Evolutionary conservation across 2,329 filamentous ascomycete species (phyloP), one percentile per base, ranked within the genome.

Genomic region (Fusarium sublunatum): DNA sequence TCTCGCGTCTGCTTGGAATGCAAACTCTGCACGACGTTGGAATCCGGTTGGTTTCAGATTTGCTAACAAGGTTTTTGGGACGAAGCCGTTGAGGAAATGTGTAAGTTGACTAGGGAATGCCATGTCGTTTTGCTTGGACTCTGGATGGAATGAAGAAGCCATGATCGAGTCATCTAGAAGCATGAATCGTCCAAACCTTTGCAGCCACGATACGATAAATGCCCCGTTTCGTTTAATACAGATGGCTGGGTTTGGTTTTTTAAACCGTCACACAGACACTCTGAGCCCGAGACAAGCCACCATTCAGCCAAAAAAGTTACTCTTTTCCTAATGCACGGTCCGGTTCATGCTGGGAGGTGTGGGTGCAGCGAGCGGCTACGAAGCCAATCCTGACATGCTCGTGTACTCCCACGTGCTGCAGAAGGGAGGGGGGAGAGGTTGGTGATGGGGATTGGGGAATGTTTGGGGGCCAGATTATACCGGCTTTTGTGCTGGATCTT

Each of bases 301-400:
- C 10, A n/a, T 11, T 26, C 13, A 8, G 38, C 12, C 11, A 19
- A 31, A 4, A 32, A 35, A 34, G 12, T 29, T 39, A 29, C 13
- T 19, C 43, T 53, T 40, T 11, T 32, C 36, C 46, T 41, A 24
- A 48, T 34, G 42, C 50, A 47, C 50, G 42, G 42, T 7, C 42
- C 34, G 5, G 19, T 38, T 38, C 10, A n/a, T 22, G 36, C 45
- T 53, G 22, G 35, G 45, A 53, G 67, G 67, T 64, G 67, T 64
- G 53, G 49, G 49, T 59, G 57, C 61, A 61, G 48, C 46, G 43
- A 68, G 67, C 67, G 67, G 56, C 67, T 70, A 67, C 40, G 46
- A 68, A 50, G 44, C 64, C 67, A 70, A 70, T 70, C 52, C 47
- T 46, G 40, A 35, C 19, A 19, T 19, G 19, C 19, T 19, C 19